Conservation (phyloP, 176 grass and related monocot species). For the Cenchrus purpureus region DNA sequence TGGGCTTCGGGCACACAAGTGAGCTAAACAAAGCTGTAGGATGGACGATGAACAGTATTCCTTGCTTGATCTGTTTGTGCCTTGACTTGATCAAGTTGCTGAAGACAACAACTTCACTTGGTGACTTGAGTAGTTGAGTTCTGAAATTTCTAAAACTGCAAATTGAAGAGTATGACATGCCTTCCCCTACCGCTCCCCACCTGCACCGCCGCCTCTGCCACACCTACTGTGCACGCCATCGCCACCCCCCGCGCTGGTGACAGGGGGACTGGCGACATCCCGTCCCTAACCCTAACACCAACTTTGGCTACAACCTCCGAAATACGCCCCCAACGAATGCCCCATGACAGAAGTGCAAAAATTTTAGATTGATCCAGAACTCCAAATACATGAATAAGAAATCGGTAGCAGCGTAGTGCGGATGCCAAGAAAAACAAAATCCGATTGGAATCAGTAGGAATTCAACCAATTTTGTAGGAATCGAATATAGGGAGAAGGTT, state of each 20-base stretch:
- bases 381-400: neutral
- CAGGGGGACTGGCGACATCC: neutral
- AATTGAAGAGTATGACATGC: neutral
- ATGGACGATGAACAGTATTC: neutral
- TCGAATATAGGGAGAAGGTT: constrained; percentile 2
- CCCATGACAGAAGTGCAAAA: neutral
- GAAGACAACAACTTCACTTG: neutral
- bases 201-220: neutral
- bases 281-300: neutral
- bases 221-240: neutral
- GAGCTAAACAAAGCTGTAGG: neutral
- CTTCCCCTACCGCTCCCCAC: neutral
- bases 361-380: neutral
- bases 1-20: neutral
- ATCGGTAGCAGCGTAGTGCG: neutral
- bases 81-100: neutral
- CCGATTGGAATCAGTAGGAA: neutral
- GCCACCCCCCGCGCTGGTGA: neutral
- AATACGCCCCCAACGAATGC: neutral
- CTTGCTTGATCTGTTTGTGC: neutral
- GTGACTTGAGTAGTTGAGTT: neutral
- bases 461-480: neutral
- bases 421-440: neutral
- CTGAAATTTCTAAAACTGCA: neutral
- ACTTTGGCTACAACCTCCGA: neutral